These are phyloP conservation scores for Acanthamoeba lenticulata DNA, from an alignment of 208 protist species.

Conservation along the genomic window DNA sequence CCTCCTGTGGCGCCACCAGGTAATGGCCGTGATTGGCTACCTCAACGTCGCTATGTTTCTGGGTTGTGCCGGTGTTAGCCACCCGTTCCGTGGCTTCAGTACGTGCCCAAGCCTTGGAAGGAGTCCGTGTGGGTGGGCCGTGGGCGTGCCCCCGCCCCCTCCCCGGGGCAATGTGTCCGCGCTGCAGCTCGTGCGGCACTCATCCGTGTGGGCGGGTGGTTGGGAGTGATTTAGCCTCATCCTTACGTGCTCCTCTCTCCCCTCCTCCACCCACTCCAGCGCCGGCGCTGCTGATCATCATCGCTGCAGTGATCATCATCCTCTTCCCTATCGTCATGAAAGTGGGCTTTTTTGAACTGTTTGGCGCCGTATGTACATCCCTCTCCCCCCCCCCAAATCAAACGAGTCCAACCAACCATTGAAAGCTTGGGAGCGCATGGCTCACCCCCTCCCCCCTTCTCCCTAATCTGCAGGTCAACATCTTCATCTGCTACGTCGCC, in stretches of 20 bases:
- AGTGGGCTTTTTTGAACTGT: conserved; percentile 31
- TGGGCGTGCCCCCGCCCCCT: neutral
- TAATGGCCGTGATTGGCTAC: conserved; percentile 60
- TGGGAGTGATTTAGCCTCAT: no score
- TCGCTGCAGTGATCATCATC: neutral
- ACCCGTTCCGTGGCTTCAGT: conserved; percentile 54
- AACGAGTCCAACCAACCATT: no score
- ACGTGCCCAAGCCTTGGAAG: neutral
- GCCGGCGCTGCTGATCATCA: neutral
- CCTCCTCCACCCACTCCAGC: neutral
- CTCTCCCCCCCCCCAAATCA: no score
- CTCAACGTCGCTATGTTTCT: conserved; percentile 51
- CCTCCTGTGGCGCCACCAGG: neutral
- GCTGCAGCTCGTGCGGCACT: no score
- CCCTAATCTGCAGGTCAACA: no score
- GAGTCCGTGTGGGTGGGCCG: neutral
- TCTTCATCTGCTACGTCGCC: conserved; percentile 48
- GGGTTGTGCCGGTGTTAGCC: conserved; percentile 2
- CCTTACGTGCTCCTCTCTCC: no score
- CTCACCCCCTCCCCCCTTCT: no score
- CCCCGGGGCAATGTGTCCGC: no score
- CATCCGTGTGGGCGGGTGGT: neutral
- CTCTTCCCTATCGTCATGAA: neutral
- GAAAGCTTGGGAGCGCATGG: no score
- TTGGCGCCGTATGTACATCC: no score